These are phyloP conservation scores for Ganoderma lucidum DNA, from an alignment of 1,284 basidiomycete species.

Conservation along the genomic window DNA sequence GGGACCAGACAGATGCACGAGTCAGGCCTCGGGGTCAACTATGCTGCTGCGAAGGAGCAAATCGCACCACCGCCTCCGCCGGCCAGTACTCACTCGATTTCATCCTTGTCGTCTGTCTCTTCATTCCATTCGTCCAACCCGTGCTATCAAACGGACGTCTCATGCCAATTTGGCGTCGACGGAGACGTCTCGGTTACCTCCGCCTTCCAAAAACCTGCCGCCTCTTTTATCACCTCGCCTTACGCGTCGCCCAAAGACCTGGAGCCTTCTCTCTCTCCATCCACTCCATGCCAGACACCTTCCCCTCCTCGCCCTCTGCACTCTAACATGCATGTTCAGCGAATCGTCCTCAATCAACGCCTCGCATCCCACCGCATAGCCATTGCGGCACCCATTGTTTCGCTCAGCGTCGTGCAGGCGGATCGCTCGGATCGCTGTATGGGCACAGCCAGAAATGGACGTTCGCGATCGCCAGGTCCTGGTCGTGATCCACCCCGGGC, in stretches of 20 bases:
- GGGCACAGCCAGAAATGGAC: conserved; percentile 6
- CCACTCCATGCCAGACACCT: conserved; percentile 11
- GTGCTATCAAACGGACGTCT: conserved; percentile 7
- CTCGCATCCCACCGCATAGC: conserved; percentile 16
- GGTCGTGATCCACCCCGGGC: conserved; percentile 10
- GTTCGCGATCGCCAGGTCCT: conserved; percentile 26
- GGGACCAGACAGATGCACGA: background rate
- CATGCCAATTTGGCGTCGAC: conserved; percentile 6
- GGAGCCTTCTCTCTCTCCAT: conserved; percentile 5
- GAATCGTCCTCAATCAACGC: conserved; percentile 1
- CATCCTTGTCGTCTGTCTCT: conserved; percentile 10
- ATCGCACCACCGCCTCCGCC: background rate
- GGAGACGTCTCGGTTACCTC: conserved; percentile 10
- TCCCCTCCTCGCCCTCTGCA: conserved; percentile 6
- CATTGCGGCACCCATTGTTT: conserved; percentile 33
- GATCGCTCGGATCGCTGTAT: conserved; percentile 15
- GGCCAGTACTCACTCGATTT: background rate
- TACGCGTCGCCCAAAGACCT: conserved; percentile 3
- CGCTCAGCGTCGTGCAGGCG: conserved; percentile 31
- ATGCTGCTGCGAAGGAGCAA: conserved; percentile 3
- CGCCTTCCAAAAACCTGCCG: conserved; percentile 17
- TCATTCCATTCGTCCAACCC: conserved; percentile 6
- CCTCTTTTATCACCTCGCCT: conserved; percentile 6
- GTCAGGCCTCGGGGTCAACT: background rate
- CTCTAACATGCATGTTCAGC: conserved; percentile 5